Conservation (phyloP, 2,329 filamentous ascomycete species). For the Penicillium sp. region DNA sequence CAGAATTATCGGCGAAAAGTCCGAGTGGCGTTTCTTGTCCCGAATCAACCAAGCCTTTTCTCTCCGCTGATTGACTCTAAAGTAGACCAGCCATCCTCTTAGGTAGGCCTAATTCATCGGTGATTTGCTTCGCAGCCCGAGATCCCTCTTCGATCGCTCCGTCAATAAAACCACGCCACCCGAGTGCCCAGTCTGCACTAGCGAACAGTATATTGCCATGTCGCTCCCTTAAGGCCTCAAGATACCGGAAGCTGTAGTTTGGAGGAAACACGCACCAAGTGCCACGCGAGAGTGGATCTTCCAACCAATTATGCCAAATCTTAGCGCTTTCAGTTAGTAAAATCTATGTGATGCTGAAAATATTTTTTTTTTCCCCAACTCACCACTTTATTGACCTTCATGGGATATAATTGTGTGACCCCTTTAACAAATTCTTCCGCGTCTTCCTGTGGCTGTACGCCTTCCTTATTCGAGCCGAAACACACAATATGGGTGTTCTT, state of each 20-base stretch:
- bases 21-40: neutral
- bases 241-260: neutral
- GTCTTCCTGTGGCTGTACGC: neutral
- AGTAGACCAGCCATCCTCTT: conserved; percentile 53
- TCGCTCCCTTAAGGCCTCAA: conserved; percentile 3
- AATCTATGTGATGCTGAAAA: too few relatives aligned
- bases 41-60: neutral
- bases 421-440: neutral
- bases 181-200: conserved; percentile 4
- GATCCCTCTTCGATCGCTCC: conserved; percentile 8
- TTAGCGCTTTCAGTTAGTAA: neutral
- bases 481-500: conserved; percentile 6
- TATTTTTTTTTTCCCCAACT: neutral
- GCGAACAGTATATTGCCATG: conserved; percentile 10
- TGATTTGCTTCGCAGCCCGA: conserved; percentile 3
- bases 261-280: conserved; percentile 4
- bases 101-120: conserved; percentile 40
- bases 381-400: neutral
- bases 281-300: conserved; percentile 6
- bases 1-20: neutral
- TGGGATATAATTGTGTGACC: neutral
- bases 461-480: neutral
- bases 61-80: conserved; percentile 11
- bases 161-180: conserved; percentile 10
- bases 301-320: conserved; percentile 8